Base-by-base conservation (phyloP, 208 protist species). In the Phytomonas sp. region DNA sequence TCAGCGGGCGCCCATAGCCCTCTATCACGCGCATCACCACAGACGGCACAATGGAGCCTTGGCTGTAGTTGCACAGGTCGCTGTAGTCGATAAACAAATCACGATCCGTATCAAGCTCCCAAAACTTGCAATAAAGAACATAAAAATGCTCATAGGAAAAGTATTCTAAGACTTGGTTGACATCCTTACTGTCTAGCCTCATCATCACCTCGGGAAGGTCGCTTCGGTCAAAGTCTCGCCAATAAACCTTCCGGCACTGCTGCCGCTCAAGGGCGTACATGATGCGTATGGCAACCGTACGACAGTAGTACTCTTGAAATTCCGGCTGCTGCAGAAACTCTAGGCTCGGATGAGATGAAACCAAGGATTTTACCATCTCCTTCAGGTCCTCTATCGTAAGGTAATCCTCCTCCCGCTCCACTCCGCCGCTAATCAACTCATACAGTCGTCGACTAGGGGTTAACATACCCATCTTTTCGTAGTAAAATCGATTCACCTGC, bases 121-220 rank as follows among this genome's bases (percentile, higher is more conserved):
- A 99, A 82, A 99, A 99, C 76, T 97, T 97, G 86, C 97, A 99
- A 83, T 99, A 99, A 20, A 99, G 88, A 17, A 99, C 98, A 84
- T 99, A 99, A 72, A 99, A 99, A 77, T 99, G 97, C 84, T 99
- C 97, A 79, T 99, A 99, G 13, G 89, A 97, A 76, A 99, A 99
- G 79, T 96, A 99, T 36, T 86, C 80, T 1, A 92, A 75, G 29
- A 93, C 89, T 30, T 84, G 72, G 72, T 97, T 97, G 23, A 96
- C 91, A 65, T 97, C 92, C 71, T 87, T 83, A 61, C 74, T 77
- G 73, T 97, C 92, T 17, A 97, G 70, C 62, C 87, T 69, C 74
- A 77, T 72, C 73, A 98, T 84, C 40, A 80, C 79, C 63, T 96
- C 92, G 3, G 89, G 83, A 43, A 98, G 73, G 71, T 92, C 75